phyloP scores from a whole-genome alignment of 805 yeast genomes.

The Suhomyces kilbournensis region DNA sequence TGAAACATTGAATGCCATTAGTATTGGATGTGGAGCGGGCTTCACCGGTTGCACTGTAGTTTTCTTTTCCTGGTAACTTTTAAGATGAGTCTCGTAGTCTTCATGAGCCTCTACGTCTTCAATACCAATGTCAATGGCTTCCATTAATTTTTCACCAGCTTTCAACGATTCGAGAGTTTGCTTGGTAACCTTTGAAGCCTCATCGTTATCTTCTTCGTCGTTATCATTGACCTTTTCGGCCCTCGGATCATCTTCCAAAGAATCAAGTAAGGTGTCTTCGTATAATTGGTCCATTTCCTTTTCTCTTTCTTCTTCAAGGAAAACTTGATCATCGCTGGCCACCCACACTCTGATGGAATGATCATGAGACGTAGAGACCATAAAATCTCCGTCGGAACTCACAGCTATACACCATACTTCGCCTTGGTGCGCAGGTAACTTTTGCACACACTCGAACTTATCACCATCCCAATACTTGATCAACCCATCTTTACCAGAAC shows the following conservation, averaged over 20 bases:
- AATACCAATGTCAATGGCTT: slow-evolving; percentile 81
- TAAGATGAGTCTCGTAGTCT: slow-evolving; percentile 45
- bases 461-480: slow-evolving; percentile 98
- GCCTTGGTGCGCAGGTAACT: slow-evolving; percentile 75
- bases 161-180: slow-evolving; percentile 90
- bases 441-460: slow-evolving; percentile 91
- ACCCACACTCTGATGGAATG: slow-evolving; percentile 92
- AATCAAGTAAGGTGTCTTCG: slow-evolving; percentile 72
- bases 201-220: slow-evolving; percentile 46
- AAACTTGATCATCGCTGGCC: slow-evolving; percentile 92
- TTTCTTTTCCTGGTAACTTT: slow-evolving; percentile 38
- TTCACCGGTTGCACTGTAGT: slow-evolving; percentile 49
- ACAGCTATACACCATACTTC: slow-evolving; percentile 94
- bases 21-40: slow-evolving; percentile 69
- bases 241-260: slow-evolving; percentile 56
- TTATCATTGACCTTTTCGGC: slow-evolving; percentile 28
- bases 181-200: slow-evolving; percentile 63
- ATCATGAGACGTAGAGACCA: slow-evolving; percentile 87
- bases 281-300: slow-evolving; percentile 91
- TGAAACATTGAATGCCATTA: slow-evolving; percentile 64
- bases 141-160: slow-evolving; percentile 90
- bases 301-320: slow-evolving; percentile 94
- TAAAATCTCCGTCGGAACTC: slow-evolving; percentile 64
- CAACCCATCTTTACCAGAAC: slow-evolving; percentile 83
- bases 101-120: slow-evolving; percentile 61